Evolutionary conservation across 768 basidiomycete genomes (phyloP).

Genomic region (Russula lepida): DNA sequence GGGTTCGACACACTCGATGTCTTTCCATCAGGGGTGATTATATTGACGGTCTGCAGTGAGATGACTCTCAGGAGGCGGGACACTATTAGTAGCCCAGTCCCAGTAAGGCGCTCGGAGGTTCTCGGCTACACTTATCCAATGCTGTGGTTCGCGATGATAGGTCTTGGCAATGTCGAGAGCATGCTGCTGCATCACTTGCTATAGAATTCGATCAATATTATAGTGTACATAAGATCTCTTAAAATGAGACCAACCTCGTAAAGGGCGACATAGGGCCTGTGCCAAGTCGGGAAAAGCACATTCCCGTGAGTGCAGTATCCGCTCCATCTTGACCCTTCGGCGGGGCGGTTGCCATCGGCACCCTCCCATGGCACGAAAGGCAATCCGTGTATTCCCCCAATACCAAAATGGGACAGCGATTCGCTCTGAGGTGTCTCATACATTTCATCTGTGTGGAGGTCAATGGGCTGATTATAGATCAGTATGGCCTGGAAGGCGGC

Average conservation of each 20-base stretch:
- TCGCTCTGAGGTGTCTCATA: constrained; percentile 27
- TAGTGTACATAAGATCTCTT: neutral
- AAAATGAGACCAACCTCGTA: constrained; percentile 36
- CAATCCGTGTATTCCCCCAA: constrained; percentile 46
- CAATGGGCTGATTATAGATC: neutral
- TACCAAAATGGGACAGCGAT: constrained; percentile 35
- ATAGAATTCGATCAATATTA: neutral
- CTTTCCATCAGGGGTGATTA: constrained; percentile 29
- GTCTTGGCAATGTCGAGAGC: constrained; percentile 36
- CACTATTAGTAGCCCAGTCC: constrained; percentile 40
- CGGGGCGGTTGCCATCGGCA: constrained; percentile 26
- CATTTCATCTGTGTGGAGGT: constrained; percentile 27
- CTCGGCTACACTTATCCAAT: constrained; percentile 31
- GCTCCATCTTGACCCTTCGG: constrained; percentile 26
- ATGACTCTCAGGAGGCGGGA: constrained; percentile 37
- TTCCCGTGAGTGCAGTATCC: constrained; percentile 52
- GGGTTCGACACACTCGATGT: constrained; percentile 29
- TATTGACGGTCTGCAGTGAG: constrained; percentile 27
- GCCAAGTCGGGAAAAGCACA: constrained; percentile 48
- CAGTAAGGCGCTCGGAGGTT: constrained; percentile 39
- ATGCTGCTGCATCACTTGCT: constrained; percentile 42
- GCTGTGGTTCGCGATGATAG: constrained; percentile 26
- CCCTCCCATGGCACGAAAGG: constrained; percentile 41
- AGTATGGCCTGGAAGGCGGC: constrained; percentile 16
- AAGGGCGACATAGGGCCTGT: constrained; percentile 43